Percentiles rank a stretch among this genome's conserved stretches.
These are phyloP conservation scores for Chondrostereum purpureum DNA, from an alignment of 1,284 basidiomycete genomes.

Conservation along the genomic window DNA sequence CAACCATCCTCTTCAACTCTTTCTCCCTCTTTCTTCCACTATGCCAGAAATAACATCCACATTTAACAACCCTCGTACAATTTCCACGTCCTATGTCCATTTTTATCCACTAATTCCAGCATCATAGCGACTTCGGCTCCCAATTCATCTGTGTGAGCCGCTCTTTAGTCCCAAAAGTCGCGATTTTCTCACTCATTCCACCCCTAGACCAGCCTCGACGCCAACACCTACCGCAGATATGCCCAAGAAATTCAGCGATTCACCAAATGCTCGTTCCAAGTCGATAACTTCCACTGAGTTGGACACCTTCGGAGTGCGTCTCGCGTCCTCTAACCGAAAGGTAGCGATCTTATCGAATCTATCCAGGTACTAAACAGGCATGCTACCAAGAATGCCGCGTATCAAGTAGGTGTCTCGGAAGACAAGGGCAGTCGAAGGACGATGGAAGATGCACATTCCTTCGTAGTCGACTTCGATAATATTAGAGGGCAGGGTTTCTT, in stretches of 20 bases:
- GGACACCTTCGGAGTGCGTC: slow-evolving; percentile 70
- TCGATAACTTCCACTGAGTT: slow-evolving; percentile 60
- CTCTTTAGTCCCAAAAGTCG: background rate
- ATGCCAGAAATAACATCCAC: background rate
- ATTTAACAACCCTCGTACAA: background rate
- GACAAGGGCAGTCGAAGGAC: slow-evolving; percentile 88
- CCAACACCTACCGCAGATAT: slow-evolving; percentile 13
- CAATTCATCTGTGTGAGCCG: background rate
- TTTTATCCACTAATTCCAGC: background rate
- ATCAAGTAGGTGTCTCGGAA: slow-evolving; percentile 85
- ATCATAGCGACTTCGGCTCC: background rate
- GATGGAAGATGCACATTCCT: slow-evolving; percentile 98
- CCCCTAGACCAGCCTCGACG: background rate
- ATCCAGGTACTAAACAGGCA: slow-evolving; percentile 52
- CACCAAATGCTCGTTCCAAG: slow-evolving; percentile 3
- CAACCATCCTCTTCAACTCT: no score
- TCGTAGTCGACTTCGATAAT: slow-evolving; percentile 88
- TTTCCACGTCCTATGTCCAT: background rate
- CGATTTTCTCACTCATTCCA: background rate
- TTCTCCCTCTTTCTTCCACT: no score
- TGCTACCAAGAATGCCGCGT: slow-evolving; percentile 51
- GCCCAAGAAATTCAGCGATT: slow-evolving; percentile 28
- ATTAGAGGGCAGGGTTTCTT: slow-evolving; percentile 96
- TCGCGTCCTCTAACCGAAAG: slow-evolving; percentile 1
- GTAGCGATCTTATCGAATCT: slow-evolving; percentile 7